Base-by-base conservation (phyloP, 306 rosid genomes). In the Lotus japonicus region DNA sequence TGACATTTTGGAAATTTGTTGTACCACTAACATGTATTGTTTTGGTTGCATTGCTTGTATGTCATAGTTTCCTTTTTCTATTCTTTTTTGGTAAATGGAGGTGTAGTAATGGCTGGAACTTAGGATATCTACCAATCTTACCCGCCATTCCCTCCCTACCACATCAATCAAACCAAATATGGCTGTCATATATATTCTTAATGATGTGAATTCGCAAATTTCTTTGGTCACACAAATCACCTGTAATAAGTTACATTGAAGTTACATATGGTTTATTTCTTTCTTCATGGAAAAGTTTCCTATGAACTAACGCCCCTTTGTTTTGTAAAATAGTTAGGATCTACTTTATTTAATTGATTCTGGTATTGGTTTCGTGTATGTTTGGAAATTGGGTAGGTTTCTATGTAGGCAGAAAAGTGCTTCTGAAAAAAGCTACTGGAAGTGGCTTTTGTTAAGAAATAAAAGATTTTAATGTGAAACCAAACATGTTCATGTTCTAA, bases 11-110 rank as follows among this genome's bases (percentile, higher is more conserved):
- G 52, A 35, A 58, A 70, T 73, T 61, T 69, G 58, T 12, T 76
- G 61, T 58, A 46, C 16, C 33, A 65, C 53, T 50, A 13, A 28
- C 45, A 60, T 62, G 55, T 42, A 66, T 50, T 70, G 41, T 54
- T 66, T 44, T 66, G 64, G 13, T 82, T 61, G n/a, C 51, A 33
- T 59, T 78, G 81, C 73, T 64, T 68, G 72, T 36, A 74, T 58
- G 64, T 55, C 74, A 77, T 46, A 41, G 19, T 72, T 70, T 42
- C 2, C 15, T 64, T 7, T 41, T 5, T 6, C 33, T 31, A 31
- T 31, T 31, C 7, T 31, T 31, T 38, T 33, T 71, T 42, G 7
- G 33, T 21, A 66, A 58, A 23, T 56, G 58, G 57, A 49, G 60
- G 55, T 38, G 53, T 49, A 7, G 6, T 58, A n/a, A 17, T 46